Evolutionary conservation across 768 basidiomycete species (phyloP), one percentile per base, ranked within the genome.

Genomic region (Daedaleopsis sinensis): DNA sequence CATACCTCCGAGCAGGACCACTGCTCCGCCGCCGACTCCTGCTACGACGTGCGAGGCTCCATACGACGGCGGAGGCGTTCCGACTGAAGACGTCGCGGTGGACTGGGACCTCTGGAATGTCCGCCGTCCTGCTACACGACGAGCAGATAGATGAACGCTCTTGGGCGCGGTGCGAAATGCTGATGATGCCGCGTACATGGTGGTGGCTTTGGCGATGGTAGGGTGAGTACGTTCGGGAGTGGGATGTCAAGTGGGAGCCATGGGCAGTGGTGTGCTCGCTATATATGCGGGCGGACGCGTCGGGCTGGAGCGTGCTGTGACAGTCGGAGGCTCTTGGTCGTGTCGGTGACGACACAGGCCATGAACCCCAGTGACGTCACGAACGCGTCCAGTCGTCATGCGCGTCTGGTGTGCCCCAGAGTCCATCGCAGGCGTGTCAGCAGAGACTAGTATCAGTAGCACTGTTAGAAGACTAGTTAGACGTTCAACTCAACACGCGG

Each of bases 1-100:
- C 65, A 18, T 57, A 74, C 74, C 73, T 62, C 68, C 73, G 11
- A 67, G 57, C 5, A 73, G 55, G 11, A 75, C 73, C n/a, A 65
- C 57, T 2, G 60, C 64, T 1, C 76, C 76, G 5, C 76, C 75
- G 13, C 68, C 67, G 2, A 73, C 51, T 18, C 74, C 76, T 0
- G 76, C 70, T 15, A 67, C 64, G 4, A 73, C 19, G 51, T 71
- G 70, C 3, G 74, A 65, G 11, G 55, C 57, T 15, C 46, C 55
- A 24, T 62, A 52, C 24, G 58, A 44, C 12, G 52, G 19, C 11
- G 54, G 35, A 16, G 64, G 42, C 9, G 50, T 23, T 49, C 35
- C 24, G 16, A 46, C 32, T 2, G 47, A 12, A 23, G 18, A n/a
- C 47, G 53, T 39, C 5, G 58, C 16, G 3, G 65, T 67, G 2